Evolutionary conservation across 108 stramenopile species (phyloP).

Genomic region (Cyclotella atomus): DNA sequence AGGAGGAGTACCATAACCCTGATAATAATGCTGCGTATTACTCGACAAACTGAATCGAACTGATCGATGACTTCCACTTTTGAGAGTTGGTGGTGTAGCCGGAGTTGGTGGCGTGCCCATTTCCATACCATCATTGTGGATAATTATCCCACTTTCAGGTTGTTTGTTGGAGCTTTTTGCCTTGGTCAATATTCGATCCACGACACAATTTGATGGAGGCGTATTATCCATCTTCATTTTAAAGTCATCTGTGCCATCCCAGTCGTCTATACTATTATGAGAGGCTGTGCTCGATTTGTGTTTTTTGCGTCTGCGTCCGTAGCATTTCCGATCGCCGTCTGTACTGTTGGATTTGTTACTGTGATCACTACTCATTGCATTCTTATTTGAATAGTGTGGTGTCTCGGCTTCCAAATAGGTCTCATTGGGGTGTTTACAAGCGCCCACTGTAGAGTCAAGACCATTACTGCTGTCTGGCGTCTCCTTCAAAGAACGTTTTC

Average conservation of each 20-base stretch:
- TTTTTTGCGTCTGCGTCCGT: neutral
- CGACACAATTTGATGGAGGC: too few relatives aligned
- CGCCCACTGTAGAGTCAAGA: too few relatives aligned
- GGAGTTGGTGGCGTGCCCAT: neutral
- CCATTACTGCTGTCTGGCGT: too few relatives aligned
- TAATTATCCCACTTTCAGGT: too few relatives aligned
- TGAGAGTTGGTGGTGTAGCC: neutral
- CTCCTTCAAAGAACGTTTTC: neutral
- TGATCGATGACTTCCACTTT: neutral
- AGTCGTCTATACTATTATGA: neutral
- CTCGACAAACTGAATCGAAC: neutral
- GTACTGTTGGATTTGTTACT: neutral
- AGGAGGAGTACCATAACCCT: constrained; percentile 1
- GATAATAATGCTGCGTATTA: neutral
- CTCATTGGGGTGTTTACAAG: too few relatives aligned
- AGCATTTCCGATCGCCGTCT: neutral
- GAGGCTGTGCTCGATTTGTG: neutral
- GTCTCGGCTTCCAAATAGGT: too few relatives aligned
- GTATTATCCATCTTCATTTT: too few relatives aligned
- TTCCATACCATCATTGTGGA: neutral
- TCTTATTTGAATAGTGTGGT: too few relatives aligned
- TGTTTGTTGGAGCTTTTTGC: too few relatives aligned
- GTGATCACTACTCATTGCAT: neutral
- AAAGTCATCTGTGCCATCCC: neutral
- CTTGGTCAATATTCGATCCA: too few relatives aligned